phyloP scores from a whole-genome alignment of 2,329 filamentous ascomycete genomes.

The Diplodia intermedia region DNA sequence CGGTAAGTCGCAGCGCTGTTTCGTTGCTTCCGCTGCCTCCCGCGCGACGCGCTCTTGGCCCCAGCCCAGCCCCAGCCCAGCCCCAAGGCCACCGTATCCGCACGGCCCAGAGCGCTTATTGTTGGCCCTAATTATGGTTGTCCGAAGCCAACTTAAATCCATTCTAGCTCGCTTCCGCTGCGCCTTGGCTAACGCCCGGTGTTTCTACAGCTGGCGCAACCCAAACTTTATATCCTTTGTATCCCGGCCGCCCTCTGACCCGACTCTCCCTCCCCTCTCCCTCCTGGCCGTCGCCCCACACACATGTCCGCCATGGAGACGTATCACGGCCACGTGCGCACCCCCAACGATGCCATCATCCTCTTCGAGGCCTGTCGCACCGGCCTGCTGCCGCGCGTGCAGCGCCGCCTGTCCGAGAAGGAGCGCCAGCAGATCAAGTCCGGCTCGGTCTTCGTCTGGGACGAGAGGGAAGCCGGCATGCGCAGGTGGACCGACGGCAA shows the following conservation, averaged over 20 bases:
- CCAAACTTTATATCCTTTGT: conserved; percentile 34
- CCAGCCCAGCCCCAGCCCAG: conserved; percentile 5
- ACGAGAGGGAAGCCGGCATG: conserved; percentile 98
- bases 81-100: conserved; percentile 14
- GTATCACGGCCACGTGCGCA: conserved; percentile 92
- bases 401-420: conserved; percentile 92
- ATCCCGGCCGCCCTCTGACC: conserved; percentile 2
- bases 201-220: conserved; percentile 31
- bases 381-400: conserved; percentile 87
- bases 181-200: conserved; percentile 33
- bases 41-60: conserved; percentile 8
- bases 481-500: conserved; percentile 98
- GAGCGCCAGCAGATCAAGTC: conserved; percentile 95
- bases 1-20: conserved; percentile 26
- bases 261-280: conserved; percentile 9
- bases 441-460: conserved; percentile 99
- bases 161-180: conserved; percentile 31
- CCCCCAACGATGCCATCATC: conserved; percentile 95
- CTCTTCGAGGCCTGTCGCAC: conserved; percentile 96
- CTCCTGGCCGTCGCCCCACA: neutral
- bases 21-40: conserved; percentile 22
- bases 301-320: conserved; percentile 77
- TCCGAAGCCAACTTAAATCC: conserved; percentile 29
- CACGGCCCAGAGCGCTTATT: conserved; percentile 27
- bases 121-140: conserved; percentile 32